Evolutionary conservation across 306 rosid genomes (phyloP), one percentile per base, ranked within the genome.

Genomic region (Senna tora): DNA sequence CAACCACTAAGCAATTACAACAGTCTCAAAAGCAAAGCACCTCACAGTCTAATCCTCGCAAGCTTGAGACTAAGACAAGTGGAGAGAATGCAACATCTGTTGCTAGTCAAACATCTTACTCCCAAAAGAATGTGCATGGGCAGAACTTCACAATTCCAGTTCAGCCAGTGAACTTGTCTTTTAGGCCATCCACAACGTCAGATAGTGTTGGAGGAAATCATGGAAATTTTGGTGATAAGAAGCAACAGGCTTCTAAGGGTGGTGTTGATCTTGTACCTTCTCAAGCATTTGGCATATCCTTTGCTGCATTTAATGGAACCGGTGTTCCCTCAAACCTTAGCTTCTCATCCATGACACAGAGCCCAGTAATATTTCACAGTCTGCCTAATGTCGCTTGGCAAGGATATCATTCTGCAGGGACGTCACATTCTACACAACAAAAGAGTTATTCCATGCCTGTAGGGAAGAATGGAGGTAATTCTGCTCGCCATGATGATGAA

Each of bases 221-320:
- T 61, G 83, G 84, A 72, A 82, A 67, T 70, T 72, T 67, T 42
- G 80, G 84, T 49, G 92, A 78, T 73, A 85, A 76, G 51, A 80
- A 81, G 74, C 85, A 73, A 5, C 86, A 82, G 33, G 80, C 79
- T 74, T 76, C 39, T 33, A 88, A 88, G 67, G 85, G 78, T 58
- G 85, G 79, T 15, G 84, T 67, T 58, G 89, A 88, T 59, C 54
- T 68, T 52, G 76, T 76, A 51, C 84, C 92, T 42, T 85, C 96
- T 60, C 90, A 85, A 67, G 79, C 85, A 47, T 86, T 80, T 78
- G 87, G 87, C 19, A 81, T 91, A 82, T 85, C 95, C 64, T 85
- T 81, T 77, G 75, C 85, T 65, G 60, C 83, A 51, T 75, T 76
- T 51, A 80, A 77, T 54, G 87, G 83, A 52, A 70, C 75, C 65